Evolutionary conservation across 2,329 filamentous ascomycete genomes (phyloP).

Genomic region (Fusarium succisae): DNA sequence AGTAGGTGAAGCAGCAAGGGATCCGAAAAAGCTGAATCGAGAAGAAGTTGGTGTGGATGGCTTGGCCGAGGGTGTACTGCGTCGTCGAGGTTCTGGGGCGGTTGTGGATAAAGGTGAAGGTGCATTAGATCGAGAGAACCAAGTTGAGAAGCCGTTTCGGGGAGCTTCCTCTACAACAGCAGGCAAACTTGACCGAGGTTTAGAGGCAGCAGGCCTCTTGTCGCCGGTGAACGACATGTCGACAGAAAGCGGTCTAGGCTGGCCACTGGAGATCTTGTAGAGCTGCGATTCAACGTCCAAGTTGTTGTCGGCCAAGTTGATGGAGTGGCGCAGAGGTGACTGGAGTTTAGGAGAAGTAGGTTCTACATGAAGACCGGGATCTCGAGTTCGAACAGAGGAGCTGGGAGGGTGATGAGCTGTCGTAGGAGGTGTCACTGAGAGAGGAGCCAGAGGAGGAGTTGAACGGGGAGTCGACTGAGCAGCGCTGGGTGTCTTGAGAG

Average conservation of each 20-base stretch:
- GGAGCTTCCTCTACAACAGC: conserved; percentile 29
- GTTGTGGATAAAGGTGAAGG: conserved; percentile 26
- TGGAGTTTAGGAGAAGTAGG: conserved; percentile 43
- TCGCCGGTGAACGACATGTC: conserved; percentile 47
- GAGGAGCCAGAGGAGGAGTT: conserved; percentile 12
- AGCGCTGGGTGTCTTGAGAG: conserved; percentile 23
- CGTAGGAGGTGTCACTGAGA: conserved; percentile 23
- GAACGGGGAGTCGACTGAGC: conserved; percentile 20
- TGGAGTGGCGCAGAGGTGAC: conserved; percentile 46
- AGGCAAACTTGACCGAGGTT: conserved; percentile 15
- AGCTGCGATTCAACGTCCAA: conserved; percentile 22
- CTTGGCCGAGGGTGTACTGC: conserved; percentile 45
- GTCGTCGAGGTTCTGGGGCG: conserved; percentile 16
- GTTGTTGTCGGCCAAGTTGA: conserved; percentile 37
- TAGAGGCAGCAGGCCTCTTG: conserved; percentile 28
- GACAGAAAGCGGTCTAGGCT: conserved; percentile 43
- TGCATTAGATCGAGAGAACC: conserved; percentile 37
- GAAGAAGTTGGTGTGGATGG: conserved; percentile 46
- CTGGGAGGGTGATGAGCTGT: conserved; percentile 30
- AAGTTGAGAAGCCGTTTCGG: conserved; percentile 33
- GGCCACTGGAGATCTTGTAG: conserved; percentile 17
- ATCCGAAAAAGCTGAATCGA: conserved; percentile 58
- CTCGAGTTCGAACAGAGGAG: conserved; percentile 35
- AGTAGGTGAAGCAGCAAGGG: conserved; percentile 55
- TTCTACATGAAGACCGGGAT: conserved; percentile 40